Conservation (phyloP, 169 alveolate genomes). For the Perkinsus marinus region DNA sequence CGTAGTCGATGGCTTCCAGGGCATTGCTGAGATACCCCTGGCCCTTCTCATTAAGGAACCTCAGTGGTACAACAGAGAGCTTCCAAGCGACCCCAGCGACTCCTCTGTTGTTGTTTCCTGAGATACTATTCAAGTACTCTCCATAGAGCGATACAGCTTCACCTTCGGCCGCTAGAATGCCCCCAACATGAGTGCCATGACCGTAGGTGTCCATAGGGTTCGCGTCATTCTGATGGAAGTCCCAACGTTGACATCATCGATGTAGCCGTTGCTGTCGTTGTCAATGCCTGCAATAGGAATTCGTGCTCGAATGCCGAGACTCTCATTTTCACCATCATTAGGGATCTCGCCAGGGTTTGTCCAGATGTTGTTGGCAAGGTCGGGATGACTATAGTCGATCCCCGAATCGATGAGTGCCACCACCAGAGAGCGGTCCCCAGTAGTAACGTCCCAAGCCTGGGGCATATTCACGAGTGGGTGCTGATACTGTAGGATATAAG, state of each 20-base stretch:
- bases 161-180: conserved; percentile 26
- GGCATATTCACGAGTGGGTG: background rate
- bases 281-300: conserved; percentile 21
- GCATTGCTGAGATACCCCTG: conserved; percentile 42
- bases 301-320: no score
- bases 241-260: conserved; percentile 45
- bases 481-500: background rate
- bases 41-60: conserved; percentile 34
- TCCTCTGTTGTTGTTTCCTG: background rate
- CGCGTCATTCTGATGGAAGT: conserved; percentile 28
- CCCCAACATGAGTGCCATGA: conserved; percentile 51
- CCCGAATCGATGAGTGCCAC: background rate
- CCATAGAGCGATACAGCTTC: background rate
- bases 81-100: background rate
- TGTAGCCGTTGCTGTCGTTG: conserved; percentile 43
- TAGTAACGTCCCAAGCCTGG: background rate
- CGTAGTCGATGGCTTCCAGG: conserved; percentile 42
- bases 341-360: background rate
- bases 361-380: background rate
- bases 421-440: background rate
- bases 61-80: conserved; percentile 19
- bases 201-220: conserved; percentile 50
- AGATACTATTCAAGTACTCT: background rate
- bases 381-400: background rate
- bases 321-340: background rate